These are phyloP conservation scores for Leishmania major DNA, from an alignment of 208 protist genomes.

Conservation along the genomic window DNA sequence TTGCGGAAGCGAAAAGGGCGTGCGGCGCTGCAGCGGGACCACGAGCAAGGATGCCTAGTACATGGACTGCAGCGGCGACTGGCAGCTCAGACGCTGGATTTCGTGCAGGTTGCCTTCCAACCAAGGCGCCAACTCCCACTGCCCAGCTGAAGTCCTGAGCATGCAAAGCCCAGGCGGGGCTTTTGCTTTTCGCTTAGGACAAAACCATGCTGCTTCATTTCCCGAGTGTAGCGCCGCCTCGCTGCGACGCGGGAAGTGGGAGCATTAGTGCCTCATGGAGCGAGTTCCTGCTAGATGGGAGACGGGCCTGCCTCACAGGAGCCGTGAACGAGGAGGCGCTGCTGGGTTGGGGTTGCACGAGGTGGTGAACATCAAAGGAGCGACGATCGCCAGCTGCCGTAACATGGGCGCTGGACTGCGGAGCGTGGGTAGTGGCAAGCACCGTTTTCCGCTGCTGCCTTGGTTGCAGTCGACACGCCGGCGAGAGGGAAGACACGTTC, in stretches of 20 bases:
- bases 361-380: not conserved
- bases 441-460: not conserved
- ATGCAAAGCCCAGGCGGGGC: not conserved
- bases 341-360: not conserved
- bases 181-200: slow-evolving; percentile 13
- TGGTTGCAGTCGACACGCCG: not conserved
- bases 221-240: not conserved
- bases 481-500: not conserved
- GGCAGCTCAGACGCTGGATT: not conserved
- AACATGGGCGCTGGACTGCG: not conserved
- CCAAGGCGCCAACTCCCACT: slow-evolving; percentile 3
- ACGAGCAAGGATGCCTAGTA: not conserved
- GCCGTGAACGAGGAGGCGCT: not conserved
- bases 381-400: not conserved
- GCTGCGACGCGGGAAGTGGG: not conserved
- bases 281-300: not conserved
- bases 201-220: slow-evolving; percentile 8
- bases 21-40: not conserved
- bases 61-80: not conserved
- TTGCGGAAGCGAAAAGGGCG: not conserved
- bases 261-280: not conserved
- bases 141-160: not conserved
- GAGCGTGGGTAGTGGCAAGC: not conserved
- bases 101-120: slow-evolving; percentile 2
- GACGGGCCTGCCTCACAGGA: not conserved